These are phyloP conservation scores for Kandelia obovata DNA, from an alignment of 345 rosid species.

Conservation along the genomic window DNA sequence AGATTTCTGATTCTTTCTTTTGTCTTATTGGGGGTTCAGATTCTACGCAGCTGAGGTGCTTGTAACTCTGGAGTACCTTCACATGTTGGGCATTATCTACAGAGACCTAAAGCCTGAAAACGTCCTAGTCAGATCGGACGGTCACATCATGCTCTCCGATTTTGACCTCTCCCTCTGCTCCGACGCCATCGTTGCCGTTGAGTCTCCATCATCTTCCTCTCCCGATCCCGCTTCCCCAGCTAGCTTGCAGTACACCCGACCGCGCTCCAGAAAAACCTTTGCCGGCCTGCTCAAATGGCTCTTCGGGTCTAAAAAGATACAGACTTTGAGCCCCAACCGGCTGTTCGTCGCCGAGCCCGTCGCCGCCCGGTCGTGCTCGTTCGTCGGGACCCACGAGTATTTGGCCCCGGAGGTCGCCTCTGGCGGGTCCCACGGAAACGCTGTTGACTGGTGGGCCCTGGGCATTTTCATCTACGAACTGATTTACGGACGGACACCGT, in stretches of 20 bases:
- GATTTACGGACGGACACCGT: conserved; percentile 80
- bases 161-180: conserved; percentile 86
- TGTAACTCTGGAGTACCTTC: conserved; percentile 90
- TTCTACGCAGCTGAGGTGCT: conserved; percentile 91
- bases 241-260: conserved; percentile 18
- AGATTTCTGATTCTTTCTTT: neutral
- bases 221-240: conserved; percentile 37
- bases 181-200: conserved; percentile 75
- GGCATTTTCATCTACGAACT: conserved; percentile 86
- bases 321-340: conserved; percentile 42
- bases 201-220: conserved; percentile 53
- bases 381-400: conserved; percentile 96
- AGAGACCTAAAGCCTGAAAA: conserved; percentile 95
- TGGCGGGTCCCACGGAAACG: conserved; percentile 84
- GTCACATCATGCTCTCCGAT: conserved; percentile 98
- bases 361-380: conserved; percentile 74
- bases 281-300: conserved; percentile 49
- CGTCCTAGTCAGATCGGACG: conserved; percentile 82
- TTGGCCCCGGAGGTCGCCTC: conserved; percentile 93
- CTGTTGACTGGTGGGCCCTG: conserved; percentile 97
- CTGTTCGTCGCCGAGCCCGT: conserved; percentile 94
- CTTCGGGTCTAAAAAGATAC: conserved; percentile 62
- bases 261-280: conserved; percentile 26
- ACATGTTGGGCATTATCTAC: conserved; percentile 92
- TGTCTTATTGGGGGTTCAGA: conserved; percentile 28